Percentiles rank a stretch among this genome's conserved stretches.
phyloP scores from a whole-genome alignment of 192 early-diverging fungal genomes.

The Coemansia furcata region DNA sequence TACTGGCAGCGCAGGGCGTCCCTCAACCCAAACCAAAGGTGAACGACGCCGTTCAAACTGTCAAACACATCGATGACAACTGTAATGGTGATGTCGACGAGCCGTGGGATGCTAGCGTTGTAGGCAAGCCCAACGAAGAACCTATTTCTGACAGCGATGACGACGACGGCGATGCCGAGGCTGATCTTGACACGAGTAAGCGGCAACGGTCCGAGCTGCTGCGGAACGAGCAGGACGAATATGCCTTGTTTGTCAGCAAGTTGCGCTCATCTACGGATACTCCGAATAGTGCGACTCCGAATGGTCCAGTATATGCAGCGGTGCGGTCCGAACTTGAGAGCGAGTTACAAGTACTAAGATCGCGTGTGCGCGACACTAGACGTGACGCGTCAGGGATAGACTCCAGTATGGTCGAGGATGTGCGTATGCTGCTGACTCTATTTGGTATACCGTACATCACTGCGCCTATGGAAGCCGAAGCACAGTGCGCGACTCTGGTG shows the following conservation, averaged over 20 bases:
- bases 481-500: constrained; percentile 84
- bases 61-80: background rate
- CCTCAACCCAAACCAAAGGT: background rate
- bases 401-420: constrained; percentile 50
- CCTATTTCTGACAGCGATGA: constrained; percentile 7
- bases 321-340: constrained; percentile 34
- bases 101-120: background rate
- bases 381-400: constrained; percentile 39
- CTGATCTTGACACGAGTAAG: constrained; percentile 25
- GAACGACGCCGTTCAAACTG: background rate
- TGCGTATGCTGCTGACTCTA: constrained; percentile 71
- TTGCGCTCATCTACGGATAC: constrained; percentile 12
- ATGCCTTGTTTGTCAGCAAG: constrained; percentile 57
- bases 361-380: constrained; percentile 29
- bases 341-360: constrained; percentile 29
- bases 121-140: background rate
- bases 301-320: background rate
- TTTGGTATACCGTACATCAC: constrained; percentile 95
- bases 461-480: constrained; percentile 97
- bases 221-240: constrained; percentile 62
- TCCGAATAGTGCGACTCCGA: background rate
- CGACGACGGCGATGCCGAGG: constrained; percentile 47
- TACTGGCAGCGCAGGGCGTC: background rate
- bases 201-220: constrained; percentile 25
- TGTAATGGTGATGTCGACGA: background rate